Evolutionary conservation across 371 early-diverging fungal species (phyloP).

Genomic region (Syncephalis fuscata): DNA sequence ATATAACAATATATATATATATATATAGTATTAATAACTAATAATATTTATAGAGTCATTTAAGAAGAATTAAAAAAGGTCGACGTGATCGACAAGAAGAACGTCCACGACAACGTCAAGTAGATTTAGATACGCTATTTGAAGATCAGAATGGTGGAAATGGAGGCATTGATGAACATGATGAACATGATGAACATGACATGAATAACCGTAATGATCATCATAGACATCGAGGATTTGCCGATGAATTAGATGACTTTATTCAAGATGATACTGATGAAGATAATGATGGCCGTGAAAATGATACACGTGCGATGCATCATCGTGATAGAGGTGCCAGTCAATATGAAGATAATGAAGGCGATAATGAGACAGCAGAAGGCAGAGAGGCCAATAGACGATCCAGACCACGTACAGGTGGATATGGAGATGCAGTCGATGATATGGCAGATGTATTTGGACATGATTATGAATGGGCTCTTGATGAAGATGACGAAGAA

Average conservation of each 20-base stretch:
- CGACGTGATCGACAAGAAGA: conserved; percentile 51
- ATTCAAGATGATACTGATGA: conserved; percentile 58
- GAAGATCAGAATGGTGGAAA: conserved; percentile 29
- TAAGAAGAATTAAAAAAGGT: conserved; percentile 12
- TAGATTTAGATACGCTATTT: conserved; percentile 24
- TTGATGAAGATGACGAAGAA: conserved; percentile 7
- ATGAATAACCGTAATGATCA: conserved; percentile 20
- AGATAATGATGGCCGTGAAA: conserved; percentile 16
- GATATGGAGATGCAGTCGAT: not conserved
- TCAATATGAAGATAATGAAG: conserved; percentile 30
- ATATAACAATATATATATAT: not conserved
- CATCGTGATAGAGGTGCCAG: conserved; percentile 5
- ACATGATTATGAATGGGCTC: not conserved
- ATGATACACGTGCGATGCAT: conserved; percentile 6
- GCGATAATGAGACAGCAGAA: conserved; percentile 82
- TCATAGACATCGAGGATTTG: conserved; percentile 8
- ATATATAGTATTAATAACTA: not conserved
- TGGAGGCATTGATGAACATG: conserved; percentile 23
- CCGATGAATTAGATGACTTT: conserved; percentile 42
- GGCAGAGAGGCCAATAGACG: conserved; percentile 71
- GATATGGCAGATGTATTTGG: not conserved
- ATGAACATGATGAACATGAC: conserved; percentile 32
- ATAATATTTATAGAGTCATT: not conserved
- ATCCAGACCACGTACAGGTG: conserved; percentile 12
- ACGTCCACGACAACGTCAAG: conserved; percentile 17